Base-by-base conservation (phyloP, 129 eudicot species). In the Flaveria ramosissima region DNA sequence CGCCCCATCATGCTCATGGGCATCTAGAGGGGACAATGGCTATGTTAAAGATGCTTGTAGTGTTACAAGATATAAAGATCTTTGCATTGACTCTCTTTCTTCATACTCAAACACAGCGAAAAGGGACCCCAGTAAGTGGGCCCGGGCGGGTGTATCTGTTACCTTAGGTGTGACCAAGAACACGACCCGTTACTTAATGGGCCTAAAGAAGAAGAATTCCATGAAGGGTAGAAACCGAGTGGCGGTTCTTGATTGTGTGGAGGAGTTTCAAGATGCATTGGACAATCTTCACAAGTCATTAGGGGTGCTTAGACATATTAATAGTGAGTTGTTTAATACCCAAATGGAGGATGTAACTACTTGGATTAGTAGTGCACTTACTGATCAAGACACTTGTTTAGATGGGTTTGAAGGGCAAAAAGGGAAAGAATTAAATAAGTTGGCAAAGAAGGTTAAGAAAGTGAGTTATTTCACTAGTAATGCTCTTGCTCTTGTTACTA, bases 61-160 rank as follows among this genome's bases (percentile, higher is more conserved):
- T 27, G 99, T 86, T 52, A 91, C 97, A 10, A 80, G 68, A 21
- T 86, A 91, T 78, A 90, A 42, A 17, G 85, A 87, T 61, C 59
- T 91, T n/a, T 94, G 99, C 78, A 65, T 89, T 20, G 75, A 75
- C 60, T 78, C 93, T 6, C 89, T 94, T 15, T 47, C 99, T 2
- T 70, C 97, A 4, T 94, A 69, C 73, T 89, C 99, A 7, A 71
- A 68, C 67, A 62, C 65, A 2, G 99, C 99, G 64, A 84, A 70
- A 72, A 60, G 72, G n/a, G 85, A 83, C 84, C 96, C 96, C 0
- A 78, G 77, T 6, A 84, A 59, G 71, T 94, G 99, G 99, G 99
- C 97, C 8, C 85, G 99, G 26, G 99, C 96, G 0, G 92, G 93
- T 45, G 92, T 94, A 19, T 91, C 99, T 3, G 96, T 94, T 19